Evolutionary conservation across 2,329 filamentous ascomycete species (phyloP).

Genomic region (Penicillium concentricum): DNA sequence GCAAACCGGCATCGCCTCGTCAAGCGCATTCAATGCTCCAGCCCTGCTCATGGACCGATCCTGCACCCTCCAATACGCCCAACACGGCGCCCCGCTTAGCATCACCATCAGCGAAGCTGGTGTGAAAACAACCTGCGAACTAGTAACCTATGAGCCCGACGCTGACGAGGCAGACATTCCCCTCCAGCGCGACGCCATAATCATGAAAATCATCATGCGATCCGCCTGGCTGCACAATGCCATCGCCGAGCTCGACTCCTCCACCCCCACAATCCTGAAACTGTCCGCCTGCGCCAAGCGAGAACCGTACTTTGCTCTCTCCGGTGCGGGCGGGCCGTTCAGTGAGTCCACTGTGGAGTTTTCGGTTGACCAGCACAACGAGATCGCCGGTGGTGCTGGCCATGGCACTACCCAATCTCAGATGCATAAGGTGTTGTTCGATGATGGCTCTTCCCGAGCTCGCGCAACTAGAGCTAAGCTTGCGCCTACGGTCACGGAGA

Average conservation of each 20-base stretch:
- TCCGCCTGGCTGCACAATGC: slow-evolving; percentile 53
- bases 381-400: slow-evolving; percentile 21
- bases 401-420: slow-evolving; percentile 19
- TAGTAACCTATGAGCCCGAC: slow-evolving; percentile 83
- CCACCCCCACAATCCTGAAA: slow-evolving; percentile 70
- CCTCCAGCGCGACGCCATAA: slow-evolving; percentile 74
- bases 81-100: slow-evolving; percentile 73
- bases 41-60: slow-evolving; percentile 80
- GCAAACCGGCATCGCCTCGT: slow-evolving; percentile 42
- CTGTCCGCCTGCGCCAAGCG: slow-evolving; percentile 61
- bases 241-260: slow-evolving; percentile 55
- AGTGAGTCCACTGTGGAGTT: slow-evolving; percentile 63
- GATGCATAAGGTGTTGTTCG: slow-evolving; percentile 33
- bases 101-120: slow-evolving; percentile 83
- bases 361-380: slow-evolving; percentile 46
- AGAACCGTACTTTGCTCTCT: slow-evolving; percentile 72
- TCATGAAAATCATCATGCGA: slow-evolving; percentile 95
- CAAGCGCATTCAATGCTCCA: slow-evolving; percentile 80
- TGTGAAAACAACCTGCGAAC: slow-evolving; percentile 83
- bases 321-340: slow-evolving; percentile 59
- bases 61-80: slow-evolving; percentile 76
- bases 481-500: slow-evolving; percentile 49
- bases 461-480: slow-evolving; percentile 36
- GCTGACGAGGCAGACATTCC: slow-evolving; percentile 64
- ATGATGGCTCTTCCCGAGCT: slow-evolving; percentile 37